These are phyloP conservation scores for Piloderma croceum DNA, from an alignment of 768 basidiomycete species.

Conservation along the genomic window DNA sequence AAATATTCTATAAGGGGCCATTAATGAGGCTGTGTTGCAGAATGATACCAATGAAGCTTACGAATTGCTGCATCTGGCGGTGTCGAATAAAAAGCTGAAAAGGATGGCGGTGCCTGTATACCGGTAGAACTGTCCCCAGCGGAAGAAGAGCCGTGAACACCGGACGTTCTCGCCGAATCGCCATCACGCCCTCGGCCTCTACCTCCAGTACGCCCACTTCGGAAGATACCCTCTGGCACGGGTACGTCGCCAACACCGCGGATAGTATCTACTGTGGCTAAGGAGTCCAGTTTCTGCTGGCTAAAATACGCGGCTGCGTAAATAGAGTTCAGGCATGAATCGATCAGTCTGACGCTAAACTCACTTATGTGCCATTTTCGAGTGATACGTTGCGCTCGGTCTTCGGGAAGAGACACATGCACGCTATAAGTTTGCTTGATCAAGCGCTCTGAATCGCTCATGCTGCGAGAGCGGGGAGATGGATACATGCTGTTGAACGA, in stretches of 20 bases:
- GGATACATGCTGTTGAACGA: slow-evolving; percentile 28
- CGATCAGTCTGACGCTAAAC: slow-evolving; percentile 7
- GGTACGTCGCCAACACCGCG: slow-evolving; percentile 56
- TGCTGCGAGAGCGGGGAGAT: slow-evolving; percentile 27
- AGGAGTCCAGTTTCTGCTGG: slow-evolving; percentile 64
- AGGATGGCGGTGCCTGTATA: no score
- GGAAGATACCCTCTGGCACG: slow-evolving; percentile 76
- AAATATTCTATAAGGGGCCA: no score
- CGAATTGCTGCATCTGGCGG: no score
- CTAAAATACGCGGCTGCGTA: slow-evolving; percentile 77
- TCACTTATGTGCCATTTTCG: slow-evolving; percentile 51
- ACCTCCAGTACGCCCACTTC: no score
- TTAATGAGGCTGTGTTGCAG: no score
- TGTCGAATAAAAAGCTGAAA: no score
- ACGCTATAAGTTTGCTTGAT: slow-evolving; percentile 55
- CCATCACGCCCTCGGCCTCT: no score
- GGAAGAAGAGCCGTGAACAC: no score
- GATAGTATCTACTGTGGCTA: slow-evolving; percentile 68
- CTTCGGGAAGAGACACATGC: slow-evolving; percentile 40
- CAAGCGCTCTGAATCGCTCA: slow-evolving; percentile 26
- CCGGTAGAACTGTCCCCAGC: no score
- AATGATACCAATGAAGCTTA: no score
- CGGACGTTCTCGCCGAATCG: no score
- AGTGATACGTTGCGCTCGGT: slow-evolving; percentile 34
- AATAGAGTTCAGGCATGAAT: slow-evolving; percentile 6